These are phyloP conservation scores for Fimicolochytrium jonesii DNA, from an alignment of 192 early-diverging fungal species.

Conservation along the genomic window DNA sequence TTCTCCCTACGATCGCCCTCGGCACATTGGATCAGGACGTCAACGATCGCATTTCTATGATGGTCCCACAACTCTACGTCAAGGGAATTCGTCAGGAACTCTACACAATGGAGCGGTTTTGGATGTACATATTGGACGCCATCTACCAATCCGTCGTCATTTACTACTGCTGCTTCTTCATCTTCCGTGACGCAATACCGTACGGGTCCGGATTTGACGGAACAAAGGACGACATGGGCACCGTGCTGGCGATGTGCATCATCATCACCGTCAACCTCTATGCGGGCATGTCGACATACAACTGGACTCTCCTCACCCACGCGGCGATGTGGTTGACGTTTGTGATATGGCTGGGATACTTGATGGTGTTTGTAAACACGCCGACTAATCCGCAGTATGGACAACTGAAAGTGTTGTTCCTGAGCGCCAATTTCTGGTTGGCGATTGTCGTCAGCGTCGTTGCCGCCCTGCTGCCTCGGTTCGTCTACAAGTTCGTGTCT, in stretches of 20 bases:
- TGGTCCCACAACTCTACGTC: constrained; percentile 63
- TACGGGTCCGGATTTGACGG: constrained; percentile 49
- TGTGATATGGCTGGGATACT: constrained; percentile 61
- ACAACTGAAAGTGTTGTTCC: constrained; percentile 61
- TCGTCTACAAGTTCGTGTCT: constrained; percentile 58
- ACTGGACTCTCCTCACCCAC: constrained; percentile 81
- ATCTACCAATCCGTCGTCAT: constrained; percentile 85
- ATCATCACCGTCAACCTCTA: constrained; percentile 81
- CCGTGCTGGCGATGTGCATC: constrained; percentile 69
- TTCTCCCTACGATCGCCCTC: constrained; percentile 72
- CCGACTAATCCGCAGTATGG: constrained; percentile 62
- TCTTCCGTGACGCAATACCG: constrained; percentile 51
- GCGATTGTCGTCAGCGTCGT: constrained; percentile 64
- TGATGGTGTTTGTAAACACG: constrained; percentile 61
- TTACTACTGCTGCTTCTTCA: constrained; percentile 73
- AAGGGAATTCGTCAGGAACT: constrained; percentile 82
- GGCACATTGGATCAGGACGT: constrained; percentile 70
- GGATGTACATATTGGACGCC: constrained; percentile 81
- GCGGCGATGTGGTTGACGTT: constrained; percentile 63
- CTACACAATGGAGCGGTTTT: constrained; percentile 81
- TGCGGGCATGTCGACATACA: constrained; percentile 70
- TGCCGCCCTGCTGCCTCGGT: constrained; percentile 67
- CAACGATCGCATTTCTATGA: constrained; percentile 45
- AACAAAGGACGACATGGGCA: constrained; percentile 69
- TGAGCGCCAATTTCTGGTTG: constrained; percentile 70